Conservation (phyloP, 805 yeast genomes). For the Torulaspora franciscae region DNA sequence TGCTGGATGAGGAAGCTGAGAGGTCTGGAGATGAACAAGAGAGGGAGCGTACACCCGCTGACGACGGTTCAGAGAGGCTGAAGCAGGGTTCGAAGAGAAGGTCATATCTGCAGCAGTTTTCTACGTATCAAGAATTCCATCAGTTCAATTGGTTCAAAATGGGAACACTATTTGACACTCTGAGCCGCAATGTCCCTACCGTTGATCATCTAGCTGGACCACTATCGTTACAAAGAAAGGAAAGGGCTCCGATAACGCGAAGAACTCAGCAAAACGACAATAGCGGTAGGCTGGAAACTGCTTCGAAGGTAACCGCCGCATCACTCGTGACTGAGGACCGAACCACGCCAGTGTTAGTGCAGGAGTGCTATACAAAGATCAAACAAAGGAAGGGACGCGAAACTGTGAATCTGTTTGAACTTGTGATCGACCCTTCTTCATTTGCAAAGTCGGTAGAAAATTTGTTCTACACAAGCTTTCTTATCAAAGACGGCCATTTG, state of each 20-base stretch:
- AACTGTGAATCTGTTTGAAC: constrained; percentile 55
- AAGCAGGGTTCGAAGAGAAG: constrained; percentile 17
- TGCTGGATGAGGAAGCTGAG: constrained; percentile 19
- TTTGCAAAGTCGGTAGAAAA: constrained; percentile 80
- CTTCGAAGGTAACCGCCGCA: constrained; percentile 48
- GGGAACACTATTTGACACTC: constrained; percentile 47
- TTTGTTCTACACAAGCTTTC: constrained; percentile 74
- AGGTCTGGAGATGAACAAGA: constrained; percentile 18
- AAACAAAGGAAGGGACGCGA: constrained; percentile 32
- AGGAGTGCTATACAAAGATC: constrained; percentile 45
- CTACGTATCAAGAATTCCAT: constrained; percentile 36
- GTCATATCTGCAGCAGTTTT: constrained; percentile 24
- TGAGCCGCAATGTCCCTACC: constrained; percentile 41
- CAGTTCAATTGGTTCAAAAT: constrained; percentile 55
- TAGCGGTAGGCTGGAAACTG: constrained; percentile 42
- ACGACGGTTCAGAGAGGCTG: constrained; percentile 13
- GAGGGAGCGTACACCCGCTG: constrained; percentile 14
- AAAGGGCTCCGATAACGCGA: constrained; percentile 29
- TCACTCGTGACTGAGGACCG: constrained; percentile 51
- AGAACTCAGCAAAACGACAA: constrained; percentile 38
- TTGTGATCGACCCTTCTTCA: constrained; percentile 69
- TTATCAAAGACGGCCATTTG: constrained; percentile 68
- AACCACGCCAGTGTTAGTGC: constrained; percentile 63
- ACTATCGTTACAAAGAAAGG: constrained; percentile 52
- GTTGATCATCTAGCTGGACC: constrained; percentile 70